Base-by-base conservation (phyloP, 805 yeast genomes). In the Candida insectorum region DNA sequence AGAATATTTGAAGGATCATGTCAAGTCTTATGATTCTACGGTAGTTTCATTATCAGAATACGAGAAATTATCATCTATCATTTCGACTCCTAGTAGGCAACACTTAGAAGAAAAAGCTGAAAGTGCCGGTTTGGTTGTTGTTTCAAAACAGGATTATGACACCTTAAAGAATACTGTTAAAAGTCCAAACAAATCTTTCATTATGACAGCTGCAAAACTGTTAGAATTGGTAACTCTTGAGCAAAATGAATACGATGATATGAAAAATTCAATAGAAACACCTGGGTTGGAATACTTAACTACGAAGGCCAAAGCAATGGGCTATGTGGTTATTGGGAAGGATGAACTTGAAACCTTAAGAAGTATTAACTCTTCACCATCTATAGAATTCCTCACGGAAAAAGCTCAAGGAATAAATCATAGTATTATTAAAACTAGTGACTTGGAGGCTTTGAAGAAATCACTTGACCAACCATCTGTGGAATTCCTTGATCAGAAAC, bases 51-150 rank as follows among this genome's bases (percentile, higher is more conserved):
- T 27, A 19, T 15, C 16, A 4, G 54, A 55, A 19, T 47, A 51
- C 27, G 44, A 48, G 2, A 47, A 45, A 4, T 37, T 55, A 16
- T 43, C 44, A 1, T 37, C 44, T 11, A 26, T 43, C 6, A 43
- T 40, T 15, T 30, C 42, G 4, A 39, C 48, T 8, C 75, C 77
- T 4, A 47, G 60, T 9, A 42, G 49, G 11, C 64, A 55, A 4
- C 47, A 51, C 19, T 37, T 56, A 15, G 41, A 41, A 23, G 43
- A 41, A 9, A 54, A 49, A 24, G 51, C 54, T 4, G 32, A 24
- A 4, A 24, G 24, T 6, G 35, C 41, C 17, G 43, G 48, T 26
- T 35, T 39, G 16, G 40, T 39, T 6, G 31, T 47, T 6, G 24
- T 52, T n/a, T 23, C 47, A 0, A 21, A 16, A 8, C 44, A 30